Base-by-base conservation (phyloP, 1,139 yeast genomes). In the Zygosaccharomyces sapae region DNA sequence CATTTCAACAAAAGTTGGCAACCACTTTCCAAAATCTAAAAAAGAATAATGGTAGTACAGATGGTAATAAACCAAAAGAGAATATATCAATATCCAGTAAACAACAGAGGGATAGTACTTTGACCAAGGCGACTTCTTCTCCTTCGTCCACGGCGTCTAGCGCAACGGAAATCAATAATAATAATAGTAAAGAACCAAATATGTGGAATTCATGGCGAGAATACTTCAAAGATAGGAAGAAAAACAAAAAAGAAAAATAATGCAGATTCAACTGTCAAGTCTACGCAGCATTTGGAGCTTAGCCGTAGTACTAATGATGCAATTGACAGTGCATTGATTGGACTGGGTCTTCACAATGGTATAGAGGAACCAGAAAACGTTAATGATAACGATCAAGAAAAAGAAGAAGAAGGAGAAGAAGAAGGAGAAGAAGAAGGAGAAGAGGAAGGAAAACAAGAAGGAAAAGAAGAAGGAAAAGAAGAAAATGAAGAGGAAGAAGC, bases 11-110 rank as follows among this genome's bases (percentile, higher is more conserved):
- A 47, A 55, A 53, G 44, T 48, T 63, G 13, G 43, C 55, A 3
- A 62, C 63, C 7, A 61, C 68, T 27, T 66, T 68, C 37, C 68
- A 66, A 51, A 62, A 56, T 43, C 44, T 59, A 36, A 55, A 54
- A 39, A 54, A 41, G 34, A 51, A 43, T 25, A 49, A 45, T 38
- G 34, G 27, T 16, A 43, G 40, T 20, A 43, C 34, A 5, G 49
- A 46, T 5, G 43, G 41, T 5, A 12, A 12, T n/a, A 46, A 45
- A 29, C 30, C 12, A 12, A 52, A 43, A 12, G 47, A 39, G 6
- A 35, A 41, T 27, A 16, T 41, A 10, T 25, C 41, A n/a, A n/a
- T 13, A 9, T 43, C 40, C 22, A 24, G 22, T n/a, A 38, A 22
- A 18, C 45, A 38, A 22, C 47, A 27, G 39, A 40, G 22, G 13